Evolutionary conservation across 1,284 basidiomycete genomes (phyloP).

Genomic region (Veloboletus limbatus): DNA sequence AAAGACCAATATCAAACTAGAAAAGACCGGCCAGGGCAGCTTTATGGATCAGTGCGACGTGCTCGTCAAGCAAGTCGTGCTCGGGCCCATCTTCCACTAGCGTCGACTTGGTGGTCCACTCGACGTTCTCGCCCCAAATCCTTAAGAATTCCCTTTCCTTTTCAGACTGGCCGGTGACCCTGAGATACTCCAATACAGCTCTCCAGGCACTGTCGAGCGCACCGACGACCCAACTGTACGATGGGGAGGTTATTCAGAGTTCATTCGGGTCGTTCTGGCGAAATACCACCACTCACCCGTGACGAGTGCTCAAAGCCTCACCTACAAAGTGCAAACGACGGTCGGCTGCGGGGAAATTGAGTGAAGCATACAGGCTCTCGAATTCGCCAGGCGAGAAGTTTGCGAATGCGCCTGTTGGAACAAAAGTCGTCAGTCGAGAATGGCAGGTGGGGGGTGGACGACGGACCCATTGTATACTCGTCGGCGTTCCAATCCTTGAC

Average conservation of each 20-base stretch:
- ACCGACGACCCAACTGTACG: conserved; percentile 22
- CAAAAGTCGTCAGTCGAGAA: neutral
- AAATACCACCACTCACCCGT: conserved; percentile 21
- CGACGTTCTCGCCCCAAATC: conserved; percentile 22
- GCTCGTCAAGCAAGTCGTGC: conserved; percentile 11
- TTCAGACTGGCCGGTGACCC: conserved; percentile 9
- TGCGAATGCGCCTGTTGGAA: conserved; percentile 18
- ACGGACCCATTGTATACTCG: conserved; percentile 12
- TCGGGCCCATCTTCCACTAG: neutral
- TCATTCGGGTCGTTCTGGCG: no score
- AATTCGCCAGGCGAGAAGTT: conserved; percentile 21
- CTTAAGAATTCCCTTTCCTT: conserved; percentile 12
- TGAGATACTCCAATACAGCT: conserved; percentile 25
- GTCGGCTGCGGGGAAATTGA: conserved; percentile 15
- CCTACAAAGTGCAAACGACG: conserved; percentile 22
- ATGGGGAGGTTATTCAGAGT: neutral
- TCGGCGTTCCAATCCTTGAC: conserved; percentile 17
- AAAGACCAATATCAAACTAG: no score
- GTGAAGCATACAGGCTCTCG: conserved; percentile 11
- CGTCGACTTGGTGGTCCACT: conserved; percentile 14
- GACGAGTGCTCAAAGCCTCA: conserved; percentile 21
- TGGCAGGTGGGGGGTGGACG: accelerated
- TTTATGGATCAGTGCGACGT: conserved; percentile 4
- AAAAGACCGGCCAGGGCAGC: no score
- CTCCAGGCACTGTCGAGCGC: conserved; percentile 28